These are phyloP conservation scores for Paramecium sonneborni DNA, from an alignment of 73 alveolate genomes.

Conservation along the genomic window DNA sequence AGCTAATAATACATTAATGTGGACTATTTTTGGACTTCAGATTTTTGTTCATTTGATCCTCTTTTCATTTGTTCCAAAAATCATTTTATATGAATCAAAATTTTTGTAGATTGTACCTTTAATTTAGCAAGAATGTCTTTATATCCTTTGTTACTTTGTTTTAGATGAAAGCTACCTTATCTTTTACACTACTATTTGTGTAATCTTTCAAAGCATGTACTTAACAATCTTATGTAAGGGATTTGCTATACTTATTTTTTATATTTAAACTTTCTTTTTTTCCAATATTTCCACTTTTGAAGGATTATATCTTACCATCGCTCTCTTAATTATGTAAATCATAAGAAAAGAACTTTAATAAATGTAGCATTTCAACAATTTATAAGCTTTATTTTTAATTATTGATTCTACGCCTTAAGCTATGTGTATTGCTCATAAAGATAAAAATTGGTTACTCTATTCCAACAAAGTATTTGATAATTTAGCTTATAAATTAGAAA, in stretches of 20 bases:
- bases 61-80: neutral
- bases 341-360: neutral
- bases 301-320: neutral
- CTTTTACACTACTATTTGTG: neutral
- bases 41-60: neutral
- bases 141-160: neutral
- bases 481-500: slow-evolving; percentile 11
- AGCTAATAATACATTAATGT: neutral
- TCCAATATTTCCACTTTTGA: neutral
- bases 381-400: neutral
- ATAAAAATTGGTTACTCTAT: slow-evolving; percentile 10
- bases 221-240: neutral
- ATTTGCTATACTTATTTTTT: neutral
- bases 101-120: neutral
- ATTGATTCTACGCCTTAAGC: slow-evolving; percentile 29
- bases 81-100: neutral
- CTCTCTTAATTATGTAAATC: neutral
- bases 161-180: neutral
- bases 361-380: neutral
- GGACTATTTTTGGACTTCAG: neutral
- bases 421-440: slow-evolving; percentile 27
- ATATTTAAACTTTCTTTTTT: neutral
- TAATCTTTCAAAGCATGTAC: slow-evolving; percentile 13
- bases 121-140: neutral
- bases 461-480: slow-evolving; percentile 25